Evolutionary conservation across 1,284 basidiomycete species (phyloP).

Genomic region (Puccinia hordei): DNA sequence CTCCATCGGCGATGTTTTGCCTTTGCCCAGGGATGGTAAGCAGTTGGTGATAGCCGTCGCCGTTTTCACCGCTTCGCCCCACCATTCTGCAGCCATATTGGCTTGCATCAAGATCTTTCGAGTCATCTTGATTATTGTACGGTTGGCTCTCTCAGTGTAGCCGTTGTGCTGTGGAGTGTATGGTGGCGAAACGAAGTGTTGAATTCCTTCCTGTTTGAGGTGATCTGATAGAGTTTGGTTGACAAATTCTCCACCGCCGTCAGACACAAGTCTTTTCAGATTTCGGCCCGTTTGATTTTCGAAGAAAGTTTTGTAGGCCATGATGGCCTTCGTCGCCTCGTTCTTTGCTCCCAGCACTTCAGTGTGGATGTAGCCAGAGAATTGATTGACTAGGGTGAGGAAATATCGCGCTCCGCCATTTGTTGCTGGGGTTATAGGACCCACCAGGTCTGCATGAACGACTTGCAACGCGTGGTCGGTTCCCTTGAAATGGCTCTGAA

Average conservation of each 20-base stretch:
- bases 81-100: background rate
- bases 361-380: background rate
- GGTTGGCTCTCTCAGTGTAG: background rate
- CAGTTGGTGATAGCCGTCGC: background rate
- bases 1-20: too few relatives aligned
- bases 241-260: slow-evolving; percentile 2
- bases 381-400: background rate
- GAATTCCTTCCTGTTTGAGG: background rate
- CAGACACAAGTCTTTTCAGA: background rate
- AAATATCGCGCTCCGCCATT: background rate
- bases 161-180: too few relatives aligned
- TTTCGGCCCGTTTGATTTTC: too few relatives aligned
- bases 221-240: background rate
- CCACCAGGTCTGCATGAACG: background rate
- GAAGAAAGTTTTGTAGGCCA: too few relatives aligned
- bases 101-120: background rate
- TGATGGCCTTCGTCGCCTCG: too few relatives aligned
- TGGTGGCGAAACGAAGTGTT: too few relatives aligned
- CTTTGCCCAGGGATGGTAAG: background rate
- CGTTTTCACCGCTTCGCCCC: background rate
- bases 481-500: too few relatives aligned
- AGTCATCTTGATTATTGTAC: background rate
- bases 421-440: background rate
- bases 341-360: background rate
- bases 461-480: background rate